phyloP scores from a whole-genome alignment of 2,329 filamentous ascomycete genomes.

The Xylariaceae sp. region DNA sequence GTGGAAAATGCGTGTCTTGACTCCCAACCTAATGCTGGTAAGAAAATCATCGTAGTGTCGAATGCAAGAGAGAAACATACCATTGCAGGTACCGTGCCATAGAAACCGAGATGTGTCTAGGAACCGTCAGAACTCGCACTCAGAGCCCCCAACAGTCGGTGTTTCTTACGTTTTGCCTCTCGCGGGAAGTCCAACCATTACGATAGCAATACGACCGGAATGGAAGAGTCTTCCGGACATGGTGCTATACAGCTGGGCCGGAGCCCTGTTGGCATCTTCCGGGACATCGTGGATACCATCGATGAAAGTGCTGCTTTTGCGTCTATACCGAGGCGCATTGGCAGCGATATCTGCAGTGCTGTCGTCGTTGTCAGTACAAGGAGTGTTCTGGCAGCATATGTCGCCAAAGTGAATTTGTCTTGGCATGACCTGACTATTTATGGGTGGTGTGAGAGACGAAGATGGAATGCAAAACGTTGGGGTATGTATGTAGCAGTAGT shows the following conservation, averaged over 20 bases:
- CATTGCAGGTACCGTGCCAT: slow-evolving; percentile 93
- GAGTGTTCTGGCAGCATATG: slow-evolving; percentile 23
- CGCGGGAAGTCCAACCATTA: slow-evolving; percentile 93
- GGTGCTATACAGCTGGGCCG: slow-evolving; percentile 96
- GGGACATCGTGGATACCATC: slow-evolving; percentile 96
- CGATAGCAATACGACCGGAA: slow-evolving; percentile 95
- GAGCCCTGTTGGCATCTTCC: slow-evolving; percentile 82
- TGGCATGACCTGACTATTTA: slow-evolving; percentile 19
- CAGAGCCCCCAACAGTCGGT: background rate
- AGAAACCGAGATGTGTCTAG: slow-evolving; percentile 90
- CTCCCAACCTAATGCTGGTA: slow-evolving; percentile 72
- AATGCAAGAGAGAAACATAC: slow-evolving; percentile 50
- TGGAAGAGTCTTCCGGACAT: slow-evolving; percentile 97
- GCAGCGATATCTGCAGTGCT: slow-evolving; percentile 92
- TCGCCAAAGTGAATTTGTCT: slow-evolving; percentile 32
- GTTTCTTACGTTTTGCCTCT: slow-evolving; percentile 86
- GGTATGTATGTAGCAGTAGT: background rate
- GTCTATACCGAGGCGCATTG: slow-evolving; percentile 86
- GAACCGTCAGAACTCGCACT: slow-evolving; percentile 26
- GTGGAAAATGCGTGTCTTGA: slow-evolving; percentile 98
- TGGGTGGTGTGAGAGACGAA: background rate
- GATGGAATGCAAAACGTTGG: background rate
- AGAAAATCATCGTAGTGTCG: background rate
- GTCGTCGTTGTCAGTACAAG: slow-evolving; percentile 44
- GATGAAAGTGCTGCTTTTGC: slow-evolving; percentile 94